Conservation (phyloP, 2,329 filamentous ascomycete species). For the Akanthomyces lecanii region DNA sequence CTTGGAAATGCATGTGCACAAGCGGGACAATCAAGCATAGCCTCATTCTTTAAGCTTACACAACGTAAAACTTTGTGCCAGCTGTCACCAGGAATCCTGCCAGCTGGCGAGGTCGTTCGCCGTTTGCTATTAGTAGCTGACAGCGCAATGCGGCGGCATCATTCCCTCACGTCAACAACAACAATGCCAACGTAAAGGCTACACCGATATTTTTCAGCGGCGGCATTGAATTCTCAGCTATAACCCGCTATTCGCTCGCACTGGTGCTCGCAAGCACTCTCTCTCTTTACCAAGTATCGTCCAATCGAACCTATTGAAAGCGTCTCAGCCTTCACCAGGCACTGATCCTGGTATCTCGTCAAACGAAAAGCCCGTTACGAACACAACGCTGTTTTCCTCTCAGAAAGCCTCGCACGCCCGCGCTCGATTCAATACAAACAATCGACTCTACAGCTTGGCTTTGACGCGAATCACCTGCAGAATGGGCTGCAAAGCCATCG, state of each 20-base stretch:
- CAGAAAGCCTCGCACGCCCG: neutral
- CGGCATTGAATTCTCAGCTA: too few species aligned
- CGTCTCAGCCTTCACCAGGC: neutral
- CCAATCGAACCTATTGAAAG: neutral
- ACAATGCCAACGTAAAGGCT: neutral
- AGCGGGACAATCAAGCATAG: neutral
- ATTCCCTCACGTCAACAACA: neutral
- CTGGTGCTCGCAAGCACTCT: neutral
- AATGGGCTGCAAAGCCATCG: conserved; percentile 83
- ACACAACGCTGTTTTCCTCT: neutral
- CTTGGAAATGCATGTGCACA: neutral
- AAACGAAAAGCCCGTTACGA: neutral
- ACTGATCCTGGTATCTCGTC: neutral
- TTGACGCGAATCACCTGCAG: conserved; percentile 73
- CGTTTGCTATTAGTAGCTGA: neutral
- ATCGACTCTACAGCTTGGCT: conserved; percentile 62
- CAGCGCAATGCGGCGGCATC: neutral
- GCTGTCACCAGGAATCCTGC: neutral
- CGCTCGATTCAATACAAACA: neutral
- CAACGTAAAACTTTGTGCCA: neutral
- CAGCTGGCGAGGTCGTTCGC: conserved; percentile 2
- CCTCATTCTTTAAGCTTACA: neutral
- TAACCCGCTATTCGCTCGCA: neutral
- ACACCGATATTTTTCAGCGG: neutral
- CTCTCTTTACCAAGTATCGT: neutral